phyloP scores from a whole-genome alignment of 129 eudicot species.

The Erigeron canadensis region DNA sequence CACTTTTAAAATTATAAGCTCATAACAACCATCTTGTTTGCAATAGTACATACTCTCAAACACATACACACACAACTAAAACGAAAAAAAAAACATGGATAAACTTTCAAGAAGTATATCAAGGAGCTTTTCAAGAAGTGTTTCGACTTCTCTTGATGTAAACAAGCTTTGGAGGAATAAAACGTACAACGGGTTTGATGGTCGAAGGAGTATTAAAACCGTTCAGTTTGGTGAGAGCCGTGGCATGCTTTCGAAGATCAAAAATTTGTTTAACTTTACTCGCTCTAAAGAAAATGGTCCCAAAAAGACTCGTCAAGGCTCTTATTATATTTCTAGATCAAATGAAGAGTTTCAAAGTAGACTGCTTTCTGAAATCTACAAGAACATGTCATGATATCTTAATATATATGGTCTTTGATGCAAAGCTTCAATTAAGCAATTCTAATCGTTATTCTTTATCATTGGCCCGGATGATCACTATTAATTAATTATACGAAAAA shows the following conservation, averaged over 20 bases:
- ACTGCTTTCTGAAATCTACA: not conserved
- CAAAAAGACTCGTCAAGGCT: not conserved
- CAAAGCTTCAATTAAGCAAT: not conserved
- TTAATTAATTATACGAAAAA: no score
- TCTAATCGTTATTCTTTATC: not conserved
- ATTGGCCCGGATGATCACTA: not conserved
- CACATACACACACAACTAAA: no score
- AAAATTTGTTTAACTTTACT: no score
- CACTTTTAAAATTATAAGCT: no score
- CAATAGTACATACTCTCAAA: not conserved
- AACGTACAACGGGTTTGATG: not conserved
- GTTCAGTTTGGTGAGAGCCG: conserved; percentile 22
- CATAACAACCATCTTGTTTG: not conserved
- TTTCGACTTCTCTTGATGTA: conserved; percentile 17
- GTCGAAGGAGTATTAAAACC: conserved; percentile 21
- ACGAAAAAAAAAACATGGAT: conserved; percentile 4
- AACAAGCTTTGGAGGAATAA: conserved; percentile 20
- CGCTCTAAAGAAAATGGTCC: not conserved
- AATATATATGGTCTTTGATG: not conserved
- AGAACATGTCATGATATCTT: not conserved
- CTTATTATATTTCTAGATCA: not conserved
- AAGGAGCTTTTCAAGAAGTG: conserved; percentile 22
- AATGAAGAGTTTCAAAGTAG: not conserved
- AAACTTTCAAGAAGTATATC: conserved; percentile 19
- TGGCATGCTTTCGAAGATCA: not conserved